Evolutionary conservation across 2,329 filamentous ascomycete species (phyloP).

Genomic region (Hypocrella siamensis): DNA sequence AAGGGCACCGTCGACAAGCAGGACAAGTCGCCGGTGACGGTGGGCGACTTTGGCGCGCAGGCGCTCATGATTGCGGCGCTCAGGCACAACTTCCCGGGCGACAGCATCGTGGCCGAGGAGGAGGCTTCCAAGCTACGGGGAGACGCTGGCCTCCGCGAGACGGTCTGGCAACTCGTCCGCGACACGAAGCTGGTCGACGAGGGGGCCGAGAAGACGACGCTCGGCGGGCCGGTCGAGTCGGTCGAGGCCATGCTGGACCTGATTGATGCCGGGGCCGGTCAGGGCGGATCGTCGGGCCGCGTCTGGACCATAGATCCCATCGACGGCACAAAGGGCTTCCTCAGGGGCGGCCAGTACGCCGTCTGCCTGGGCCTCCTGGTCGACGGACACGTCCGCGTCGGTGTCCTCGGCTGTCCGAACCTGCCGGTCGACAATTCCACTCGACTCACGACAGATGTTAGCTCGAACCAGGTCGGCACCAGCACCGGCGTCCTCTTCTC

Average conservation of each 20-base stretch:
- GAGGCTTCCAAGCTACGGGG: conserved; percentile 68
- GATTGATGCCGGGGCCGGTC: conserved; percentile 53
- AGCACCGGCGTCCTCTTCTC: conserved; percentile 81
- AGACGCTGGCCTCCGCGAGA: conserved; percentile 47
- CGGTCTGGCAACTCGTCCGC: conserved; percentile 73
- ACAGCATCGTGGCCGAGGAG: conserved; percentile 90
- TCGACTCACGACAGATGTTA: conserved; percentile 47
- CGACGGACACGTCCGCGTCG: conserved; percentile 85
- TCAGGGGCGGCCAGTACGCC: conserved; percentile 91
- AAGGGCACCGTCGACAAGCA: conserved; percentile 86
- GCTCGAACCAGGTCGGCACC: conserved; percentile 56
- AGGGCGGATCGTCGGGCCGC: conserved; percentile 57
- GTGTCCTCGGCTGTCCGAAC: conserved; percentile 90
- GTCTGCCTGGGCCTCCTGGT: conserved; percentile 87
- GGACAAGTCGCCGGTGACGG: conserved; percentile 92
- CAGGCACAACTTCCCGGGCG: conserved; percentile 73
- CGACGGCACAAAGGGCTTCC: conserved; percentile 93
- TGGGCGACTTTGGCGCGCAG: conserved; percentile 95
- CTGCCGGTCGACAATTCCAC: conserved; percentile 68
- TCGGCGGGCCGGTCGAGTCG: conserved; percentile 52
- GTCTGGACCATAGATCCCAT: conserved; percentile 98
- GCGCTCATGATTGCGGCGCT: conserved; percentile 89
- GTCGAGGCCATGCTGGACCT: conserved; percentile 51
- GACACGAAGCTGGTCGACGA: conserved; percentile 48
- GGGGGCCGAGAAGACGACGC: conserved; percentile 43